These are phyloP conservation scores for Nissolia schottii DNA, from an alignment of 306 rosid species.

Conservation along the genomic window DNA sequence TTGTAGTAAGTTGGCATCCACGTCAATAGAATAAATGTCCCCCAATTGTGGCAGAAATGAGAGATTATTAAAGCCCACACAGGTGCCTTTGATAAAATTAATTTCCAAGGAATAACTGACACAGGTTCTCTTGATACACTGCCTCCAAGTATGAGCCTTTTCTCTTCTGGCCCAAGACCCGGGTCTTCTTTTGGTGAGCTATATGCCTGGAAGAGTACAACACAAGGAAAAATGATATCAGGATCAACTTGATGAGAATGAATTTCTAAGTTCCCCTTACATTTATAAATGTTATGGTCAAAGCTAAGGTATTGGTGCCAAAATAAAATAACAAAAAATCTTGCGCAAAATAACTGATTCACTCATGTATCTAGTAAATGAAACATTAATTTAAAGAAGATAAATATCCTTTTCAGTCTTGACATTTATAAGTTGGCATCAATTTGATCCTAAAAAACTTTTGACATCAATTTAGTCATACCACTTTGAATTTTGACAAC, in stretches of 20 bases:
- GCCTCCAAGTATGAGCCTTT: constrained; percentile 63
- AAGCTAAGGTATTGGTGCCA: background rate
- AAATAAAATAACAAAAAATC: background rate
- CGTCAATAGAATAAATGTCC: constrained; percentile 89
- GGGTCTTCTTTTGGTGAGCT: constrained; percentile 93
- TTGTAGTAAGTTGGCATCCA: constrained; percentile 99
- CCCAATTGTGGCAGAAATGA: constrained; percentile 97
- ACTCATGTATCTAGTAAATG: background rate
- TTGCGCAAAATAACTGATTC: constrained; percentile 5
- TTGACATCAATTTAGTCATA: no score
- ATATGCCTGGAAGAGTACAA: constrained; percentile 60
- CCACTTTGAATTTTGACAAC: no score
- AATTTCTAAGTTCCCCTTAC: constrained; percentile 5
- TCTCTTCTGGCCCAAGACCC: constrained; percentile 57
- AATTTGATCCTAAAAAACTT: no score
- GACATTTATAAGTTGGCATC: no score
- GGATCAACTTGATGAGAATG: background rate
- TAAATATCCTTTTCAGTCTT: no score
- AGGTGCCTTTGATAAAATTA: constrained; percentile 88
- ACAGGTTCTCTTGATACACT: constrained; percentile 72
- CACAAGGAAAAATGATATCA: constrained; percentile 21
- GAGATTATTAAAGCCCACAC: constrained; percentile 96
- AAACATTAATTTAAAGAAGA: background rate
- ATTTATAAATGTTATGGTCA: constrained; percentile 3
- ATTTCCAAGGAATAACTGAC: constrained; percentile 80